phyloP scores from a whole-genome alignment of 495 filamentous ascomycete species.

The Polyplosphaeria fusca region DNA sequence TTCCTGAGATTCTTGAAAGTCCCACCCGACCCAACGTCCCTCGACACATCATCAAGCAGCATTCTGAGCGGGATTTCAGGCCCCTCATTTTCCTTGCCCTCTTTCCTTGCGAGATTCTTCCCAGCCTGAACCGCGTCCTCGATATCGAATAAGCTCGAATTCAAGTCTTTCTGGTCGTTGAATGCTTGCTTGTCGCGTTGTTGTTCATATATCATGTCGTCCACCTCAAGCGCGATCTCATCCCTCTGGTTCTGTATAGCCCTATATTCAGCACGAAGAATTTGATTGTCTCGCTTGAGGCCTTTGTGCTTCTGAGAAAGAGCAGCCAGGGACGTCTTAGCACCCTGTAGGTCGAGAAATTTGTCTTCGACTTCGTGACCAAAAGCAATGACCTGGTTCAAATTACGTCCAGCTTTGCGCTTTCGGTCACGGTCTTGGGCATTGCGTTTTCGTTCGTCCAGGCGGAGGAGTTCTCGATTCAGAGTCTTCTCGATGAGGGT shows the following conservation, averaged over 20 bases:
- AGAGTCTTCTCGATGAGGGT: background rate
- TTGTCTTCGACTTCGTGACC: slow-evolving; percentile 5
- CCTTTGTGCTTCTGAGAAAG: slow-evolving; percentile 41
- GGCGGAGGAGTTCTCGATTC: background rate
- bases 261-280: slow-evolving; percentile 62
- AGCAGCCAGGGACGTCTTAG: slow-evolving; percentile 5
- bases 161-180: slow-evolving; percentile 14
- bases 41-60: slow-evolving; percentile 17
- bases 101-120: slow-evolving; percentile 4
- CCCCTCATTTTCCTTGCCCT: slow-evolving; percentile 25
- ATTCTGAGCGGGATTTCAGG: slow-evolving; percentile 24
- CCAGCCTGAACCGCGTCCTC: slow-evolving; percentile 23
- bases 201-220: slow-evolving; percentile 62
- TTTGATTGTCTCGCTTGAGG: slow-evolving; percentile 61
- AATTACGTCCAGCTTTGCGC: background rate
- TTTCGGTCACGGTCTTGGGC: background rate
- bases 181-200: slow-evolving; percentile 42
- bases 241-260: slow-evolving; percentile 62
- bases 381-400: slow-evolving; percentile 10
- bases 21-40: slow-evolving; percentile 16
- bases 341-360: slow-evolving; percentile 19
- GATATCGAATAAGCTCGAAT: slow-evolving; percentile 23
- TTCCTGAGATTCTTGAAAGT: slow-evolving; percentile 2
- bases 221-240: slow-evolving; percentile 64
- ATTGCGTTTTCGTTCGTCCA: background rate